Conservation (phyloP, 352 stramenopile species). For the Aphanomyces stellatus region DNA sequence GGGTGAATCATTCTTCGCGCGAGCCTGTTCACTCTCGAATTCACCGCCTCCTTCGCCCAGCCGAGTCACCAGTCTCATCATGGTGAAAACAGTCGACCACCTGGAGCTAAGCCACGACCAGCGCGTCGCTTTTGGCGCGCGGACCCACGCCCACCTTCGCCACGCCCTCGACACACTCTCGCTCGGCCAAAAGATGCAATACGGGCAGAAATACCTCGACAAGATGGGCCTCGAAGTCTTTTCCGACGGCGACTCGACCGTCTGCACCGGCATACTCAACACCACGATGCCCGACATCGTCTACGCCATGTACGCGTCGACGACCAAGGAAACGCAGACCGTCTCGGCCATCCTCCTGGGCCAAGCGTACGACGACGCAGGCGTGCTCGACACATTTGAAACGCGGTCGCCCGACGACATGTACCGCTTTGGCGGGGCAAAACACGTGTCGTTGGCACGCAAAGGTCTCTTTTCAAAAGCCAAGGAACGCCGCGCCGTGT, state of each 20-base stretch:
- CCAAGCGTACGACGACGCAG: constrained; percentile 15
- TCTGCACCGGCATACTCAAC: not conserved
- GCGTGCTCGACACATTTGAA: not conserved
- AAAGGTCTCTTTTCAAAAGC: not conserved
- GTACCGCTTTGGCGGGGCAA: constrained; percentile 6
- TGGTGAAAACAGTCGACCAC: too few species aligned
- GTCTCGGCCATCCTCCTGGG: constrained; percentile 3
- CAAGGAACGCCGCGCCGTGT: not conserved
- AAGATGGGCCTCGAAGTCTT: constrained; percentile 7
- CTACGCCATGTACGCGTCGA: constrained; percentile 4
- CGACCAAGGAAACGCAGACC: not conserved
- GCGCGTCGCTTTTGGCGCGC: not conserved
- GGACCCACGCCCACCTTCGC: not conserved
- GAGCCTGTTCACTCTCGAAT: too few species aligned
- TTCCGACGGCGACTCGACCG: not conserved
- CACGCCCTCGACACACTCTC: not conserved
- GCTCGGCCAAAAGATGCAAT: not conserved
- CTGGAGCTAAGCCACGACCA: not conserved
- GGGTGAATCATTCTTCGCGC: too few species aligned
- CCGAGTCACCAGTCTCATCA: too few species aligned
- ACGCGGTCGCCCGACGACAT: not conserved
- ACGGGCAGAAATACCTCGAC: not conserved
- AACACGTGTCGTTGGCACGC: not conserved
- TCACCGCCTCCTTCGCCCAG: too few species aligned
- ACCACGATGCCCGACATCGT: not conserved